phyloP scores from a whole-genome alignment of 352 stramenopile genomes.

The Phytophthora citrophthora region DNA sequence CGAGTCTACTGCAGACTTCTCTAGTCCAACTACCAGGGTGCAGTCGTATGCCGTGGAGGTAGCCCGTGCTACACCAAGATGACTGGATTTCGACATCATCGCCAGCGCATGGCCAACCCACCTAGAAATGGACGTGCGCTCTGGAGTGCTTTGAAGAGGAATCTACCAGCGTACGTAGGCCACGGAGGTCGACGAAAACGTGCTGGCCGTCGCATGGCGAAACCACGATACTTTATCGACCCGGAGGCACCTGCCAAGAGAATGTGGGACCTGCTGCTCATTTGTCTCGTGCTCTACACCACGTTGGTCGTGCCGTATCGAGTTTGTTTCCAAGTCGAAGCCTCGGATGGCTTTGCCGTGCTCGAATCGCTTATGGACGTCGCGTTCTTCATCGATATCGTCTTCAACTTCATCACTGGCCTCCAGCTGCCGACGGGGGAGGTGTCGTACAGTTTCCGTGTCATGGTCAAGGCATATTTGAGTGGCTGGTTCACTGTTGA shows the following conservation, averaged over 20 bases:
- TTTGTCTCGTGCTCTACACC: constrained; percentile 76
- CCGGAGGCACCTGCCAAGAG: constrained; percentile 63
- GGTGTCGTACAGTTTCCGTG: constrained; percentile 55
- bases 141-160: constrained; percentile 60
- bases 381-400: constrained; percentile 76
- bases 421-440: constrained; percentile 68
- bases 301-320: constrained; percentile 77
- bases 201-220: constrained; percentile 18
- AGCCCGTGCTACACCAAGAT: constrained; percentile 20
- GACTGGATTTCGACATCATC: constrained; percentile 20
- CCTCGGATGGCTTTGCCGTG: constrained; percentile 45
- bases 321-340: constrained; percentile 78
- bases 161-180: constrained; percentile 56
- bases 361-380: constrained; percentile 76
- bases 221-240: constrained; percentile 66
- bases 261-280: constrained; percentile 73
- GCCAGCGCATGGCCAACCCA: constrained; percentile 26
- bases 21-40: background rate
- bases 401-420: constrained; percentile 83
- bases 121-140: constrained; percentile 51
- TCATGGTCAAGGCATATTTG: constrained; percentile 68
- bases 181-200: constrained; percentile 45
- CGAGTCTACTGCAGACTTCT: constrained; percentile 16
- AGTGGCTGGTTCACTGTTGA: constrained; percentile 84
- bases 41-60: constrained; percentile 26